Conservation (phyloP, 2,329 filamentous ascomycete species). For the Xylariales sp. region DNA sequence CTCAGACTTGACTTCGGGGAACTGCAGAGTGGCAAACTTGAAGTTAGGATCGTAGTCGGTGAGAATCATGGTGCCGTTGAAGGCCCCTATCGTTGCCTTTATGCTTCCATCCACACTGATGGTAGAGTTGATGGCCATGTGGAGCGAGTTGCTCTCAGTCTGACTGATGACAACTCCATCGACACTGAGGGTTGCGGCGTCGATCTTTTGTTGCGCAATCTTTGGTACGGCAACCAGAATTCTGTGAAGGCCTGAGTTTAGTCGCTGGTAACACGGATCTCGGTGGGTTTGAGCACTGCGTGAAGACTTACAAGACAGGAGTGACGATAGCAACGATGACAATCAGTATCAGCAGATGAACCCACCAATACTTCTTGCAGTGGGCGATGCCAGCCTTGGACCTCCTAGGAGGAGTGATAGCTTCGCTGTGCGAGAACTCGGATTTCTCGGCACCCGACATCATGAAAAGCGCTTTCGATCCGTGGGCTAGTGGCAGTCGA, state of each 20-base stretch:
- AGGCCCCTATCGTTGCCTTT: slow-evolving; percentile 46
- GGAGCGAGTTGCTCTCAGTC: slow-evolving; percentile 38
- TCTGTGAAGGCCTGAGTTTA: slow-evolving; percentile 24
- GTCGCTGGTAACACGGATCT: background rate
- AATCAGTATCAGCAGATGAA: slow-evolving; percentile 47
- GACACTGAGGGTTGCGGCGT: slow-evolving; percentile 47
- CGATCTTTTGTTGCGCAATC: slow-evolving; percentile 52
- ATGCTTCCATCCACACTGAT: slow-evolving; percentile 47
- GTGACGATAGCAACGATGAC: slow-evolving; percentile 50
- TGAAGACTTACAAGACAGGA: slow-evolving; percentile 52
- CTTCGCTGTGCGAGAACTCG: too few relatives aligned
- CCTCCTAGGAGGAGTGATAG: too few relatives aligned
- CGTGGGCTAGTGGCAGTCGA: background rate
- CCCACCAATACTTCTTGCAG: slow-evolving; percentile 58
- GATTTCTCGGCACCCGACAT: slow-evolving; percentile 11
- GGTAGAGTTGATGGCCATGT: slow-evolving; percentile 52
- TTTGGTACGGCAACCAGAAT: slow-evolving; percentile 53
- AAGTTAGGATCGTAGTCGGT: slow-evolving; percentile 40
- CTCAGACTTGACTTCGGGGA: slow-evolving; percentile 47
- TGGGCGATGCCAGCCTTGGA: slow-evolving; percentile 37
- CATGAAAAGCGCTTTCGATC: background rate
- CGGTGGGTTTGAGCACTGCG: too few relatives aligned
- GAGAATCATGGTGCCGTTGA: slow-evolving; percentile 51
- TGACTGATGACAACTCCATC: slow-evolving; percentile 46
- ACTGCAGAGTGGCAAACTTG: slow-evolving; percentile 46